Percentiles rank a stretch among this genome's conserved stretches.
phyloP scores from a whole-genome alignment of 2,329 filamentous ascomycete genomes.

The Aspergillus costaricaensis region DNA sequence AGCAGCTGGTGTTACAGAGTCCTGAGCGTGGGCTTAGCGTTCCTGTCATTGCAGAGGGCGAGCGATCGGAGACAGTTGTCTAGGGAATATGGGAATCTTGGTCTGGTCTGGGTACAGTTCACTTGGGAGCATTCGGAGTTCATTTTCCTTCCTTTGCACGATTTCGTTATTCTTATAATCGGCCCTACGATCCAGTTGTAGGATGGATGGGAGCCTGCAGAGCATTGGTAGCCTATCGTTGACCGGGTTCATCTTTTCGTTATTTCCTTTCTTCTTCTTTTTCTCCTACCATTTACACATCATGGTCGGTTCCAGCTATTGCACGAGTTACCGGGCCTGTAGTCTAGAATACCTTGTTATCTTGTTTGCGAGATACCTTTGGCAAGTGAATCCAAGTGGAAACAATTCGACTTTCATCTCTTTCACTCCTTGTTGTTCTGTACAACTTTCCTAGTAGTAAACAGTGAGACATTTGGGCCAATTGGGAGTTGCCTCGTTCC shows the following conservation, averaged over 20 bases:
- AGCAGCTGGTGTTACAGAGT: conserved; percentile 89
- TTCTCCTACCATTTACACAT: conserved; percentile 1
- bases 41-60: conserved; percentile 83
- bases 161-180: background rate
- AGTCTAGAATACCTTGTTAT: conserved; percentile 5
- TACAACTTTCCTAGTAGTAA: no score
- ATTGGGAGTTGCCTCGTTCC: background rate
- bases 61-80: conserved; percentile 75
- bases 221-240: background rate
- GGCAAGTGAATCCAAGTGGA: background rate
- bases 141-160: background rate
- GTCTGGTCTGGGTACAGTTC: background rate
- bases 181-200: background rate
- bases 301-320: background rate
- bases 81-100: conserved; percentile 35
- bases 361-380: conserved; percentile 8
- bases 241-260: background rate
- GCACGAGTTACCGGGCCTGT: background rate
- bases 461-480: background rate
- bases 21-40: conserved; percentile 84
- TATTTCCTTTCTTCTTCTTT: background rate
- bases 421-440: no score
- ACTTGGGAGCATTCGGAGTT: conserved; percentile 1
- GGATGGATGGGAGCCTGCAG: conserved; percentile 4
- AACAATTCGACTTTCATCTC: no score